Percentiles rank a stretch among this genome's conserved stretches.
Evolutionary conservation across 2,329 filamentous ascomycete genomes (phyloP).

Genomic region (Fusarium sp.): DNA sequence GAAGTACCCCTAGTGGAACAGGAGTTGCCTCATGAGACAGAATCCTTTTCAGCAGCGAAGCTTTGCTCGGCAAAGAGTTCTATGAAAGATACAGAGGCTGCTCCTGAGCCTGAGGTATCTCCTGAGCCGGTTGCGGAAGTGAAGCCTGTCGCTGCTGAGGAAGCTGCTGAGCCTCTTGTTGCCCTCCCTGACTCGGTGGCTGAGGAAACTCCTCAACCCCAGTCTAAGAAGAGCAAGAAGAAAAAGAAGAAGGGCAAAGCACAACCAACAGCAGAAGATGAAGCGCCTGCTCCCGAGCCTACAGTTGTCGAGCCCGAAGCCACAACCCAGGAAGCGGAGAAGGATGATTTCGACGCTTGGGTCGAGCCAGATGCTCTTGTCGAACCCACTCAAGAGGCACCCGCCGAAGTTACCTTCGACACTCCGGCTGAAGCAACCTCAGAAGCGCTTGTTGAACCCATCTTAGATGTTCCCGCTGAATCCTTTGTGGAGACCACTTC

Average conservation of each 20-base stretch:
- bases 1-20: neutral
- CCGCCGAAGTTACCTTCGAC: no score
- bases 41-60: conserved; percentile 4
- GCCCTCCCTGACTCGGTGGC: conserved; percentile 3
- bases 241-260: conserved; percentile 47
- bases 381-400: no score
- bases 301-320: conserved; percentile 12
- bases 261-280: conserved; percentile 25
- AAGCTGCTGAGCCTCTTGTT: conserved; percentile 29
- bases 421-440: no score
- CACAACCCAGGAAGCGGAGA: conserved; percentile 18
- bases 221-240: conserved; percentile 44
- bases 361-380: neutral
- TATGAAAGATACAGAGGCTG: neutral
- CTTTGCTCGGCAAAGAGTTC: neutral
- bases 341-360: conserved; percentile 39
- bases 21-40: neutral
- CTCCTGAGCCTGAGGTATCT: conserved; percentile 13
- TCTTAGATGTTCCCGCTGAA: neutral
- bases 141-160: conserved; percentile 8
- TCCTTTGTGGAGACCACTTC: neutral
- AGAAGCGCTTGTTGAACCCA: neutral
- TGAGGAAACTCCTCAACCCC: conserved; percentile 20
- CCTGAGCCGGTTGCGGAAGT: conserved; percentile 13
- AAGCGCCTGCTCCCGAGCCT: conserved; percentile 1